phyloP scores from a whole-genome alignment of 2,329 filamentous ascomycete species.

The Fusarium veterinarium region DNA sequence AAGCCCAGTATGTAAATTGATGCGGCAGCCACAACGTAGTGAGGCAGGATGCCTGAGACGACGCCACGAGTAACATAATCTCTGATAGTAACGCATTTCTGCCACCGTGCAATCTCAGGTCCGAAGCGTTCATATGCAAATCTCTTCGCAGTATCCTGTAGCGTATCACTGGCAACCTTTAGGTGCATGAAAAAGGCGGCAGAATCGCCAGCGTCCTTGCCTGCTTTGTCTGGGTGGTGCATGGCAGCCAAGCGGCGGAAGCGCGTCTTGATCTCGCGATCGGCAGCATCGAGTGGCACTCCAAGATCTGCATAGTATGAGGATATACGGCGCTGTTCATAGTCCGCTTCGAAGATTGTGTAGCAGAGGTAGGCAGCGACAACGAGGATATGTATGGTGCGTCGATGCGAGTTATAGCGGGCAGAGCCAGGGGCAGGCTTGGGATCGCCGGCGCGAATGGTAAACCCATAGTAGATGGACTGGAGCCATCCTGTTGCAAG shows the following conservation, averaged over 20 bases:
- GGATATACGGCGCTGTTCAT: constrained; percentile 75
- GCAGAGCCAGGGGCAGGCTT: constrained; percentile 77
- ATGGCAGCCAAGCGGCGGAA: constrained; percentile 81
- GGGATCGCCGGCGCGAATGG: constrained; percentile 88
- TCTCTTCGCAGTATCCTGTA: constrained; percentile 78
- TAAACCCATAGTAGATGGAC: constrained; percentile 84
- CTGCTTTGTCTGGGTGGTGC: constrained; percentile 87
- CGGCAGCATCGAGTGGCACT: constrained; percentile 74
- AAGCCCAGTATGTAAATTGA: constrained; percentile 71
- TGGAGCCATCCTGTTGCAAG: constrained; percentile 83
- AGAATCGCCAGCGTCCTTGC: constrained; percentile 49
- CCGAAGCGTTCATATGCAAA: constrained; percentile 95
- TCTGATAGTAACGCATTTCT: constrained; percentile 72
- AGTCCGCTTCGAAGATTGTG: constrained; percentile 92
- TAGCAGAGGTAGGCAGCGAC: constrained; percentile 87
- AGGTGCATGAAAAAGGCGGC: constrained; percentile 78
- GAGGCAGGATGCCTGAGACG: constrained; percentile 67
- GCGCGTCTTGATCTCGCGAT: constrained; percentile 82
- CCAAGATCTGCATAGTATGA: constrained; percentile 85
- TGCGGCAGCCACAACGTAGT: constrained; percentile 69
- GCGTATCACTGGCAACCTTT: constrained; percentile 84
- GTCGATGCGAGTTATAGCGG: constrained; percentile 78
- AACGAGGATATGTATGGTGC: constrained; percentile 84
- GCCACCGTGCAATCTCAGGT: constrained; percentile 74
- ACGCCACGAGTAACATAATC: constrained; percentile 78